phyloP scores from a whole-genome alignment of 2,329 filamentous ascomycete genomes.

The Rutstroemia sp. region DNA sequence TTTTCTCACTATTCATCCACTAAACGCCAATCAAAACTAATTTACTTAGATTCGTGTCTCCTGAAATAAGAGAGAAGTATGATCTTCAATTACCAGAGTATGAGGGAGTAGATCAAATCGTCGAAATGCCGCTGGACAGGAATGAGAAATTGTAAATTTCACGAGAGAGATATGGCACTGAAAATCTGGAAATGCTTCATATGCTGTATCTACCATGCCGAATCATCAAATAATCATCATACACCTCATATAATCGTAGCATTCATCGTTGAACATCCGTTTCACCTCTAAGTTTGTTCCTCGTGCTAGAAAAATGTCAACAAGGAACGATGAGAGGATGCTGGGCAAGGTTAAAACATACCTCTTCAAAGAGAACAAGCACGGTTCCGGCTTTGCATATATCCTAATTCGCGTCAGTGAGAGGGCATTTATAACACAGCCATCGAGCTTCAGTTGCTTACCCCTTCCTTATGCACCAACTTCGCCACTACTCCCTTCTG shows the following conservation, averaged over 20 bases:
- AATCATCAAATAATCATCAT: background rate
- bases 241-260: background rate
- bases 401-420: slow-evolving; percentile 40
- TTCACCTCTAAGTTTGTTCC: background rate
- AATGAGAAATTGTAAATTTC: slow-evolving; percentile 32
- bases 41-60: slow-evolving; percentile 63
- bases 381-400: slow-evolving; percentile 73
- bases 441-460: slow-evolving; percentile 36
- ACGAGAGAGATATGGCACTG: no score
- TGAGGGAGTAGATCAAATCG: slow-evolving; percentile 79
- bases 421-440: slow-evolving; percentile 1
- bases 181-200: no score
- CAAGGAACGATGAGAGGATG: background rate
- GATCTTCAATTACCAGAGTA: slow-evolving; percentile 76
- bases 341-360: background rate
- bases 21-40: background rate
- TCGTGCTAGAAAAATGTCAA: background rate
- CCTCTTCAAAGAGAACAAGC: slow-evolving; percentile 62
- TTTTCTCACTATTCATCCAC: background rate
- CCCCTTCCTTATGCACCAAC: slow-evolving; percentile 67
- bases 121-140: slow-evolving; percentile 55
- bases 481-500: slow-evolving; percentile 65
- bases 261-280: background rate
- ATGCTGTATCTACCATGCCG: slow-evolving; percentile 35
- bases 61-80: slow-evolving; percentile 76